Evolutionary conservation across 495 filamentous ascomycete species (phyloP).

Genomic region (Aspergillus sclerotioniger): DNA sequence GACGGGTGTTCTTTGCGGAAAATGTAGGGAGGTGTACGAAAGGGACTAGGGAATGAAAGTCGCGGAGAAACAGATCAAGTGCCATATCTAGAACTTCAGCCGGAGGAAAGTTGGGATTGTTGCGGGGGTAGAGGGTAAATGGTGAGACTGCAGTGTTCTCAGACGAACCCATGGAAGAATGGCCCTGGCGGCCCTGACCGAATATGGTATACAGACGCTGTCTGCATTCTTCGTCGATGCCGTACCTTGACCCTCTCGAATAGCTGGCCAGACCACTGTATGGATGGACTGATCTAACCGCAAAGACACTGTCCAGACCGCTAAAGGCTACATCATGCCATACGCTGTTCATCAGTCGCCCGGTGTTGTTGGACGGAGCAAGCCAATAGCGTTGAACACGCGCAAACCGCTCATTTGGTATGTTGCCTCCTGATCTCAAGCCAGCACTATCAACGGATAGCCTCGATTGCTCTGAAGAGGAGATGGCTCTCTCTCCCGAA

Average conservation of each 20-base stretch:
- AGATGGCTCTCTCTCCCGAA: conserved; percentile 26
- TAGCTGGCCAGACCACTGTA: conserved; percentile 23
- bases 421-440: conserved; percentile 33
- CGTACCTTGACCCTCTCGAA: conserved; percentile 42
- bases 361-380: conserved; percentile 39
- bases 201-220: conserved; percentile 42
- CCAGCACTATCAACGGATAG: conserved; percentile 28
- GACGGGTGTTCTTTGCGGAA: conserved; percentile 43
- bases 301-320: conserved; percentile 47
- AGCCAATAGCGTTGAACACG: conserved; percentile 52
- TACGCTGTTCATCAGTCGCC: conserved; percentile 47
- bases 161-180: conserved; percentile 26
- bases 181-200: conserved; percentile 19
- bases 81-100: conserved; percentile 55
- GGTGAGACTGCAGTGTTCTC: conserved; percentile 27
- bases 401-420: conserved; percentile 48
- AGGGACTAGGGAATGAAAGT: conserved; percentile 50
- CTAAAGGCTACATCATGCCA: conserved; percentile 47
- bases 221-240: conserved; percentile 50
- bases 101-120: conserved; percentile 43
- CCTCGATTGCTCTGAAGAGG: conserved; percentile 25
- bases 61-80: conserved; percentile 53
- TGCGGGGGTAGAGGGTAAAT: conserved; percentile 20
- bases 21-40: conserved; percentile 54
- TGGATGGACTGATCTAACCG: conserved; percentile 24